Base-by-base conservation (phyloP, 208 protist genomes). In the Acanthamoeba pearcei region DNA sequence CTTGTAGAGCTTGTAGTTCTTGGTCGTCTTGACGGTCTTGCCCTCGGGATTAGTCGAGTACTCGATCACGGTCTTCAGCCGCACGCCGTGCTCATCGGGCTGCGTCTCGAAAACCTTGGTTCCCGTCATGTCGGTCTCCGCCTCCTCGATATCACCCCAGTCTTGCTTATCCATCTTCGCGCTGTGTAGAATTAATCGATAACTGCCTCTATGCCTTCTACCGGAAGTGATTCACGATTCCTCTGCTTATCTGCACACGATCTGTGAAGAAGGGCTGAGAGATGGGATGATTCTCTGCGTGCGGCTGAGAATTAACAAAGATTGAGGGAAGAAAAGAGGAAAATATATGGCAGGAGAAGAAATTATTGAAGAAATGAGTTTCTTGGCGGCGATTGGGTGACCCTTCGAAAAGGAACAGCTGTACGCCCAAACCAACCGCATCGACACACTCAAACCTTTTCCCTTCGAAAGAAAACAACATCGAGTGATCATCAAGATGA, bases 1-100 rank as follows among this genome's bases (percentile, higher is more conserved):
- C 91, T 96, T 96, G 60, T 91, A 60, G 42, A 96, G 60, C 35
- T 91, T 95, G 49, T 93, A 82, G 24, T 76, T 95, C 35, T 35
- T 35, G 27, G 46, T 74, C 3, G 70, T 88, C 91, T 96, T 96
- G 46, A 96, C 72, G 29, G 70, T 96, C 53, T 82, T 35, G 78
- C 90, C 90, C 27, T 60, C 27, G n/a, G 83, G 53, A 72, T 95
- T 93, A 6, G 68, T 96, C 15, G 55, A 70, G 78, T 86, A 93
- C 29, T 83, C 93, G 27, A 91, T 90, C 57, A 96, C 90, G 8
- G 82, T 93, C 91, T 91, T 96, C 5, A 96, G 86, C 70, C 57
- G 27, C 27, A 91, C 85, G 17, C 85, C 85, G 49, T 91, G 68
- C 38, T 91, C 55, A 72, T 91, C 85, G 6, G 85, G 85, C 35